Evolutionary conservation across 2,329 filamentous ascomycete genomes (phyloP), one percentile per base, ranked within the genome.

Genomic region (Cladobotryum mycophilum): DNA sequence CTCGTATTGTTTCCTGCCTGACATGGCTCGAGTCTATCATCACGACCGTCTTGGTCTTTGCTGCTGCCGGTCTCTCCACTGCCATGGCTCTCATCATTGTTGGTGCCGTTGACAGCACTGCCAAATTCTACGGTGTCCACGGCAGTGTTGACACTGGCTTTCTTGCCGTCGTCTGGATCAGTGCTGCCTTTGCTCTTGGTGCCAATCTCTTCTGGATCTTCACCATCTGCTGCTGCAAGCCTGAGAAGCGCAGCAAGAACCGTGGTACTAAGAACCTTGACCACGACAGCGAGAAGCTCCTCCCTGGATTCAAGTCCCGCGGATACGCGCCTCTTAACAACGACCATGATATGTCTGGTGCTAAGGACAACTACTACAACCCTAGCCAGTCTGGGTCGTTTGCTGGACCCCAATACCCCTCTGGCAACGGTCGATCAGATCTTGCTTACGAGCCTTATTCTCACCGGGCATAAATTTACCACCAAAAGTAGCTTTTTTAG

Each of bases 161-260:
- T 72, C 82, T 93, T 49, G 78, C 78, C 35, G 72, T 83, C 17
- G 81, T 86, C 60, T 96, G 91, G 89, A 75, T 97, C 53, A 85
- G 84, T 41, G 85, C 85, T 37, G 87, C 81, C 25, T 90, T 95
- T 65, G 85, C 86, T 55, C 65, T 93, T 34, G 88, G 69, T 40
- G 85, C 86, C 7, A 82, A 81, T 56, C 71, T 96, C 65, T 96
- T 97, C 85, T 97, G 93, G 92, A 73, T 91, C 64, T 82, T 95
- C 68, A 89, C 84, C 68, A 80, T 87, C 62, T 97, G 92, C 85
- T 97, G 91, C 82, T 96, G 91, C 60, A 88, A 89, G 60, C 68
- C 68, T 13, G 68, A 70, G 51, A 56, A 54, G 49, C 55, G 56
- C 52, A 56, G 60, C 52, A 56, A 57, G 57, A 68, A 65, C 60